These are phyloP conservation scores for Penicillium concentricum DNA, from an alignment of 2,329 filamentous ascomycete genomes.

Conservation along the genomic window DNA sequence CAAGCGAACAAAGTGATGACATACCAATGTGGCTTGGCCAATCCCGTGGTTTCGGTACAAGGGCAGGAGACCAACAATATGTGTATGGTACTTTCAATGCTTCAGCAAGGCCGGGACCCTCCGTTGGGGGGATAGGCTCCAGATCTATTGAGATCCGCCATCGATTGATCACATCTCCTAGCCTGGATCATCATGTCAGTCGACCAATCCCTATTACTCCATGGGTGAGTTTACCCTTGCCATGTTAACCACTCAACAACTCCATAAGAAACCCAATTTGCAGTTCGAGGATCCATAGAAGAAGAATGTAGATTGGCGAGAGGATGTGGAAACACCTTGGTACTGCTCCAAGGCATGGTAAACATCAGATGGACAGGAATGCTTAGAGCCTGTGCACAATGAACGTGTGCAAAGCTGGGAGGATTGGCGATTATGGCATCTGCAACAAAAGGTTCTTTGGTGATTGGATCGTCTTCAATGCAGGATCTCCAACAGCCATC, in stretches of 20 bases:
- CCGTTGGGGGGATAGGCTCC: constrained; percentile 37
- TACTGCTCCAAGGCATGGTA: constrained; percentile 54
- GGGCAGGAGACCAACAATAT: constrained; percentile 47
- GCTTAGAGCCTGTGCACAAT: constrained; percentile 42
- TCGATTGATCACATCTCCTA: constrained; percentile 49
- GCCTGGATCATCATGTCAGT: constrained; percentile 14
- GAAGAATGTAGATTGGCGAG: constrained; percentile 48
- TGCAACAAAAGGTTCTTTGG: constrained; percentile 50
- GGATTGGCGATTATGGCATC: constrained; percentile 58
- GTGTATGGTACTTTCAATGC: constrained; percentile 44
- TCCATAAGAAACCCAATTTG: constrained; percentile 49
- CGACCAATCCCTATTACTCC: too few relatives aligned
- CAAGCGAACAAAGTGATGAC: background rate
- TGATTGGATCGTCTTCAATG: constrained; percentile 32
- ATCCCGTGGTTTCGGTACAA: constrained; percentile 44
- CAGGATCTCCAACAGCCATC: constrained; percentile 44
- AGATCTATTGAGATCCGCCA: constrained; percentile 44
- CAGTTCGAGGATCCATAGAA: background rate
- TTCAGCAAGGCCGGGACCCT: constrained; percentile 39
- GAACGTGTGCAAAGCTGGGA: constrained; percentile 52
- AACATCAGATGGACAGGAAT: constrained; percentile 55
- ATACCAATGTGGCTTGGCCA: constrained; percentile 40
- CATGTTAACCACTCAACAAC: constrained; percentile 52
- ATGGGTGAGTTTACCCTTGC: constrained; percentile 42
- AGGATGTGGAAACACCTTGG: constrained; percentile 50